These are phyloP conservation scores for Fraxinus angustifolia DNA, from an alignment of 305 asterid species.

Conservation along the genomic window DNA sequence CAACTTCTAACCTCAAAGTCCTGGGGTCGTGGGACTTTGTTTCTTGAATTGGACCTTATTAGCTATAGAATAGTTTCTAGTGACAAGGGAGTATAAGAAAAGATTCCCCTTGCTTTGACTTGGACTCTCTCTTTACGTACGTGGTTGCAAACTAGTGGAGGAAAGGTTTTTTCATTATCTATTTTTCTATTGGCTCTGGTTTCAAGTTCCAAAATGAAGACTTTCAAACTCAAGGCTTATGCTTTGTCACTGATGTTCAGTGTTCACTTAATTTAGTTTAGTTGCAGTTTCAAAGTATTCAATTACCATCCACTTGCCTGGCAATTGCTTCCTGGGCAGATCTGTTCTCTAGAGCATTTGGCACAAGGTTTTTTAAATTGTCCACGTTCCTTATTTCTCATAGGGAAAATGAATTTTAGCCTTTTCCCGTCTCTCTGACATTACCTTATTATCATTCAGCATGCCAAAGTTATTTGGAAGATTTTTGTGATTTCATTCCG, in stretches of 20 bases:
- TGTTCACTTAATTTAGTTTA: not conserved
- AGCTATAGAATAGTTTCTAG: not conserved
- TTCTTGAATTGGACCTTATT: slow-evolving; percentile 17
- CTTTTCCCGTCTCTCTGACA: not conserved
- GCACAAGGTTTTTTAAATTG: not conserved
- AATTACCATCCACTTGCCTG: not conserved
- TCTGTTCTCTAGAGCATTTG: not conserved
- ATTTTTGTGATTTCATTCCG: not conserved
- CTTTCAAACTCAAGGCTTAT: slow-evolving; percentile 11
- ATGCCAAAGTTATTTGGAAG: not conserved
- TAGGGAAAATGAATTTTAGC: not conserved
- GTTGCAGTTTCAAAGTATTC: not conserved
- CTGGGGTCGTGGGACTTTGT: not conserved
- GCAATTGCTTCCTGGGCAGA: not conserved
- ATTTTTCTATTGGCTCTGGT: not conserved
- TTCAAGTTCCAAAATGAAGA: not conserved
- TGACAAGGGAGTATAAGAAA: not conserved
- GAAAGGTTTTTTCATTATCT: not conserved
- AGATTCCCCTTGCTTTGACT: not conserved
- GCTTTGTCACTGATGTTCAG: slow-evolving; percentile 2
- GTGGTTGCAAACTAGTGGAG: slow-evolving; percentile 1
- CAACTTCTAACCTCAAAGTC: not conserved
- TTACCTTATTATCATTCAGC: not conserved
- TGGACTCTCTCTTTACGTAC: slow-evolving; percentile 1
- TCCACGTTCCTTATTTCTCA: not conserved